Base-by-base conservation (phyloP, 2,329 filamentous ascomycete genomes). In the Colletotrichum salicis region DNA sequence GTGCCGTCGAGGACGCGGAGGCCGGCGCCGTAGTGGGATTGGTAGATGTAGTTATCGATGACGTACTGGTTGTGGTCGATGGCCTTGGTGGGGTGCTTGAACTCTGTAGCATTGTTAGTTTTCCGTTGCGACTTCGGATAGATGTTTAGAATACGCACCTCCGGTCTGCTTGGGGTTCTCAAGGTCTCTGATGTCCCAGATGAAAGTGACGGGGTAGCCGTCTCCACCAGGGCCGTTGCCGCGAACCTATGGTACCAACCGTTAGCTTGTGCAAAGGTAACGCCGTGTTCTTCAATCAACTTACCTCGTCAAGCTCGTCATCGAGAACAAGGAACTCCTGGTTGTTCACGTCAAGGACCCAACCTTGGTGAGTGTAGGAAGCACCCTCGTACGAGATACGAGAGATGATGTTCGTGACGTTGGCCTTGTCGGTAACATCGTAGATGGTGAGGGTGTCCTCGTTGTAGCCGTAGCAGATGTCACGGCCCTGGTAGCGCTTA, bases 391-490 rank as follows among this genome's bases (percentile, higher is more conserved):
- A 90, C 0, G 85, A 85, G 13, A 87, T 89, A 52, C 82, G 82
- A 33, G 87, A 89, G 61, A 83, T 80, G 73, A 89, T 82, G 70
- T 86, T 82, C 52, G 80, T 83, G 37, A 80, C 77, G 7, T 80
- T 78, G 55, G 79, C 79, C 80, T 87, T 87, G 76, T 87, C 78
- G 1, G 85, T 87, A 1, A 88, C 82, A 70, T 88, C 86, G 75
- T 86, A 87, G 54, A 88, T 86, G n/a, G 86, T 87, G 41, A 87
- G 78, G 0, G 83, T 84, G 74, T 87, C 85, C 72, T 87, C 85
- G 75, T 89, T 88, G 80, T 87, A 89, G 70, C 83, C 86, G 75
- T 88, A 89, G 83, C 87, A 89, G 75, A 89, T 87, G 65, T 89
- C 86, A 2, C 79, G 81, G 29, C 84, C 86, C 4, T 79, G 77